Evolutionary conservation across 2,329 filamentous ascomycete species (phyloP), one percentile per base, ranked within the genome.

Genomic region (Neoascochyta sp.): DNA sequence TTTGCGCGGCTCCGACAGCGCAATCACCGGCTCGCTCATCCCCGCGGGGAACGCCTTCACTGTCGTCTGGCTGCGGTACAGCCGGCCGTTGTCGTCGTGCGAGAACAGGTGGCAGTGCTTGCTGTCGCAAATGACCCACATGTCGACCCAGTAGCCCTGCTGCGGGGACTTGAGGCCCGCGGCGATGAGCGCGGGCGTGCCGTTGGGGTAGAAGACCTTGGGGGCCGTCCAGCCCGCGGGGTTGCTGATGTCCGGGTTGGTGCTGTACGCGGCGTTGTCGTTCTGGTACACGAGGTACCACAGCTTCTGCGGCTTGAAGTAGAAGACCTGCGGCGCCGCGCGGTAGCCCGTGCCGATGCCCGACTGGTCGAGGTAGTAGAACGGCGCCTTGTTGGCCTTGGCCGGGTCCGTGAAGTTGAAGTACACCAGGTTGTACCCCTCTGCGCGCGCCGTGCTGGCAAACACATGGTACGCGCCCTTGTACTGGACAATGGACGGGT

Each of bases 281-380:
- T 67, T 63, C 38, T 67, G 63, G 43, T 54, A 67, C 36, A 68
- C 44, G 10, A 67, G 55, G 32, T 67, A 67, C 65, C 63, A 67
- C 7, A 64, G 50, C 16, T 60, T 59, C 16, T 68, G 64, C 0
- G 64, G 63, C 11, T 42, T 58, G 16, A 67, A 66, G 47, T 58
- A 68, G 45, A 68, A 67, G 16, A 68, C 57, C 30, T 67, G 31
- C 1, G 64, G 64, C 3, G 64, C 64, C 9, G 65, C 65, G 6
- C 62, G 57, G 42, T 66, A 68, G 3, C 63, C 65, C 1, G 51
- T 43, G 6, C 63, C 63, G n/a, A 68, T 57, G 9, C 45, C 36
- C 1, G 55, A 44, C 30, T 63, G 52, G 23, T 66, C 63, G 8
- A 68, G 57, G 39, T 67, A 67, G 45, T 50, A 50, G 41, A 65